Conservation (phyloP, 2,329 filamentous ascomycete species). For the Cladobotryum protrusum region DNA sequence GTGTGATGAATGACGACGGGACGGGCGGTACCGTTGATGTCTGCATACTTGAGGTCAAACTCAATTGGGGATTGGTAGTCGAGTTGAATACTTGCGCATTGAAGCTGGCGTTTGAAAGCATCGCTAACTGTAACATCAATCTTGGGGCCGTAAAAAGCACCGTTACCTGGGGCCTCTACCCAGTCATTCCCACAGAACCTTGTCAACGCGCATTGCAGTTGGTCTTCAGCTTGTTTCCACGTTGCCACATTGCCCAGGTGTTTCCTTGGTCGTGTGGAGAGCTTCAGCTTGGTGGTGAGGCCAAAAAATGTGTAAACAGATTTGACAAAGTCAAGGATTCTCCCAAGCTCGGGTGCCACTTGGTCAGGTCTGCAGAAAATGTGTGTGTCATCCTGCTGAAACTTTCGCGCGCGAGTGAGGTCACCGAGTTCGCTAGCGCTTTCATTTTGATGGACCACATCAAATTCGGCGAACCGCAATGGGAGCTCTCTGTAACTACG, state of each 20-base stretch:
- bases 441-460: conserved; percentile 91
- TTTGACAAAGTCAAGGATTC: conserved; percentile 80
- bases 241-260: conserved; percentile 79
- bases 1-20: conserved; percentile 85
- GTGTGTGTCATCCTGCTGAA: conserved; percentile 94
- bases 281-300: conserved; percentile 79
- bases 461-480: conserved; percentile 90
- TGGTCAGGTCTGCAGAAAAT: conserved; percentile 67
- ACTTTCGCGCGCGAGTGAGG: conserved; percentile 84
- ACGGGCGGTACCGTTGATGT: conserved; percentile 64
- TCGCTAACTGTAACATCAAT: conserved; percentile 95
- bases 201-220: conserved; percentile 71
- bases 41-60: conserved; percentile 38
- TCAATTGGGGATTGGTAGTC: conserved; percentile 67
- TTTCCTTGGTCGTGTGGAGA: conserved; percentile 85
- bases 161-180: conserved; percentile 90
- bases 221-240: conserved; percentile 83
- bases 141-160: conserved; percentile 97
- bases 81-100: conserved; percentile 77
- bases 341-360: conserved; percentile 53
- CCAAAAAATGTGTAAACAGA: conserved; percentile 60
- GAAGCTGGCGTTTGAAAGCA: conserved; percentile 63
- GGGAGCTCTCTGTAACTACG: conserved; percentile 82
- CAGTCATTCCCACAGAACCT: conserved; percentile 71
- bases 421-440: conserved; percentile 86